Conservation (phyloP, 2,329 filamentous ascomycete species). For the Decorospora gaudefroyi region DNA sequence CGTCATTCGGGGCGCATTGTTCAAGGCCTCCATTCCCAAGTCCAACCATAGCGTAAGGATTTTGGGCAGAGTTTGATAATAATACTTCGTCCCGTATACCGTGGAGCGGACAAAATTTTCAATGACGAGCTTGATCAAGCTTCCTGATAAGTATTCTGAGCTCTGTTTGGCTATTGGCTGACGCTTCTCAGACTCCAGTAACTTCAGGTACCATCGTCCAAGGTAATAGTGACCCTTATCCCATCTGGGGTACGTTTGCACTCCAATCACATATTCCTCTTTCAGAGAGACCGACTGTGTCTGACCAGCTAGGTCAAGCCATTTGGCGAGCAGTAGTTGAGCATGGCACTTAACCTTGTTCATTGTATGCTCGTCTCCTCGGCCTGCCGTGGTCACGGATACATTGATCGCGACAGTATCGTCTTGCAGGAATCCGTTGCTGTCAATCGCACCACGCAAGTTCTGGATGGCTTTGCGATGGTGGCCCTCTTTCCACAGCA, state of each 20-base stretch:
- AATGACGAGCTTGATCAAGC: conserved; percentile 84
- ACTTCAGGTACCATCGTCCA: conserved; percentile 95
- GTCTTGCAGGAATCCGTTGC: conserved; percentile 69
- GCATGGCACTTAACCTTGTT: conserved; percentile 74
- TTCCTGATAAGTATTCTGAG: conserved; percentile 66
- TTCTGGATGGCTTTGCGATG: conserved; percentile 94
- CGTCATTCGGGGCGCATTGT: conserved; percentile 23
- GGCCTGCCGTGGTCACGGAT: conserved; percentile 47
- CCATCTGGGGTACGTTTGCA: conserved; percentile 72
- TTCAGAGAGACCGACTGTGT: conserved; percentile 82
- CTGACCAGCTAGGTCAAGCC: conserved; percentile 94
- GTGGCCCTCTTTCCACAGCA: conserved; percentile 92
- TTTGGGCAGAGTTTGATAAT: conserved; percentile 91
- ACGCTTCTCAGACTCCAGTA: conserved; percentile 84
- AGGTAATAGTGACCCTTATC: conserved; percentile 98
- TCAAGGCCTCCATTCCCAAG: conserved; percentile 72
- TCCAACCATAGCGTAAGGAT: conserved; percentile 94
- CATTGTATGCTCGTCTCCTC: conserved; percentile 46
- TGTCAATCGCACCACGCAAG: conserved; percentile 81
- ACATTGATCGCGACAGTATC: conserved; percentile 45
- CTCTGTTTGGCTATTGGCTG: conserved; percentile 74
- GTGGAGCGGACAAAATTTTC: conserved; percentile 91
- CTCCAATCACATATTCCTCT: conserved; percentile 72
- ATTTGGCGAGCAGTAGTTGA: conserved; percentile 88
- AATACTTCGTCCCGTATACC: conserved; percentile 88